These are phyloP conservation scores for Boletellus ananiceps DNA, from an alignment of 768 basidiomycete species.

Conservation along the genomic window DNA sequence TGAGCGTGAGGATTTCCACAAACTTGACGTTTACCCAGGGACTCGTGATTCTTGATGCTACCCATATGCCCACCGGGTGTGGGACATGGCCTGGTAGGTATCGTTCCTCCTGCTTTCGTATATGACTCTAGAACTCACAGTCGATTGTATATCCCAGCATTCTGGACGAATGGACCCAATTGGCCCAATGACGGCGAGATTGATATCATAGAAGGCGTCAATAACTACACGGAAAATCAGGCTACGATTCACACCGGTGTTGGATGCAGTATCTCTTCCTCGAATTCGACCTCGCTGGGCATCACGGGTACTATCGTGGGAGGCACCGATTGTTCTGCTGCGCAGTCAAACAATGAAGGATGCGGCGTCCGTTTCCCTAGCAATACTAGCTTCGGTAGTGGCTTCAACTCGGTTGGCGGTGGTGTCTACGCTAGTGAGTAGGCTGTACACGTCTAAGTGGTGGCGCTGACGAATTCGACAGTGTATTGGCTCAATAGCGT, in stretches of 20 bases:
- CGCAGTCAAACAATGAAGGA: slow-evolving; percentile 68
- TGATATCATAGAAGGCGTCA: slow-evolving; percentile 81
- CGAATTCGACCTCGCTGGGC: slow-evolving; percentile 41
- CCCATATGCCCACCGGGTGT: slow-evolving; percentile 89
- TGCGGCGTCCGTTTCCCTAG: slow-evolving; percentile 70
- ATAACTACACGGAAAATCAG: slow-evolving; percentile 77
- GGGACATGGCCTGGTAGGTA: slow-evolving; percentile 69
- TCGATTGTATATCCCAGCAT: slow-evolving; percentile 27
- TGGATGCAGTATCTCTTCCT: slow-evolving; percentile 61
- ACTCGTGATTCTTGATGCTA: slow-evolving; percentile 76
- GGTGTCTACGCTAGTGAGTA: slow-evolving; percentile 87
- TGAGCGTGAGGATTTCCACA: slow-evolving; percentile 76
- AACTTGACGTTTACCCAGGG: slow-evolving; percentile 55
- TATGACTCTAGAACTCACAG: background rate
- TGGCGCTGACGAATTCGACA: background rate
- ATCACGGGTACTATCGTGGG: slow-evolving; percentile 65
- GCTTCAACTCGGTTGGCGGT: slow-evolving; percentile 80
- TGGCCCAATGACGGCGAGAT: slow-evolving; percentile 62
- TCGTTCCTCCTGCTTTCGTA: background rate
- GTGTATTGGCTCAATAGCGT: slow-evolving; percentile 43
- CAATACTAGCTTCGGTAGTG: slow-evolving; percentile 70
- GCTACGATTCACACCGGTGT: slow-evolving; percentile 74
- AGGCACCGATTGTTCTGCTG: slow-evolving; percentile 67
- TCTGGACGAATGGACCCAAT: slow-evolving; percentile 48
- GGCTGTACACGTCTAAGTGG: background rate